phyloP scores from a whole-genome alignment of 805 yeast genomes.

The Kazachstania taianensis region DNA sequence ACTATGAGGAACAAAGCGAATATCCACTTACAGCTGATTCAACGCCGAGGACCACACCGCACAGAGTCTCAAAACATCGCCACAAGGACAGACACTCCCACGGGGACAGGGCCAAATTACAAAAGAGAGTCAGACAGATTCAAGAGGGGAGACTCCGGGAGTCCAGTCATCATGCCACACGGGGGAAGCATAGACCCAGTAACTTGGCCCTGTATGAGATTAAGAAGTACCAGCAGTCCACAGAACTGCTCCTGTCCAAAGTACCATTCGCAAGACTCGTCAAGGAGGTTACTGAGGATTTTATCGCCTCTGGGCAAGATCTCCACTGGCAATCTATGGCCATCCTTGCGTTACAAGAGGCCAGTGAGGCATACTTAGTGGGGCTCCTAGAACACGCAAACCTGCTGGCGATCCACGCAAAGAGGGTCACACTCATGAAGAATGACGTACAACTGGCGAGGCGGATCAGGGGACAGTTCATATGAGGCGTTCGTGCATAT shows the following conservation, averaged over 20 bases:
- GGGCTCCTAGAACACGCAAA: conserved; percentile 71
- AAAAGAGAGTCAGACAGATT: neutral
- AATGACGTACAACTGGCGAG: conserved; percentile 75
- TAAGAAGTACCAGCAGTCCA: conserved; percentile 53
- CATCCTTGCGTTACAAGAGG: conserved; percentile 68
- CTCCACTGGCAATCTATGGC: conserved; percentile 76
- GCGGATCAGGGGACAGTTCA: conserved; percentile 52
- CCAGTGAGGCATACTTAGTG: conserved; percentile 67
- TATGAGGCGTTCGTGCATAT: too few relatives aligned
- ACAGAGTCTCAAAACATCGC: neutral
- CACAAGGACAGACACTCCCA: neutral
- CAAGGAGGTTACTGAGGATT: conserved; percentile 56
- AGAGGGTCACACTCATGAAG: conserved; percentile 77
- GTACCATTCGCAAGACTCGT: conserved; percentile 72
- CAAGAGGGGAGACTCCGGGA: neutral
- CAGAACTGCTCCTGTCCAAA: conserved; percentile 58
- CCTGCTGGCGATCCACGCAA: conserved; percentile 67
- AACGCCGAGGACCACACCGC: neutral
- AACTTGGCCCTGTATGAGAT: conserved; percentile 60
- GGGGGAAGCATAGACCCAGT: conserved; percentile 44
- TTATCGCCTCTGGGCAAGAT: conserved; percentile 39
- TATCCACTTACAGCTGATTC: too few relatives aligned
- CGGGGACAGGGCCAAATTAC: conserved; percentile 1
- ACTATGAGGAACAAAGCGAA: too few relatives aligned
- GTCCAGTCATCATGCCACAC: conserved; percentile 16